Evolutionary conservation across 2,329 filamentous ascomycete genomes (phyloP).

Genomic region (Grosmannia penicillata): DNA sequence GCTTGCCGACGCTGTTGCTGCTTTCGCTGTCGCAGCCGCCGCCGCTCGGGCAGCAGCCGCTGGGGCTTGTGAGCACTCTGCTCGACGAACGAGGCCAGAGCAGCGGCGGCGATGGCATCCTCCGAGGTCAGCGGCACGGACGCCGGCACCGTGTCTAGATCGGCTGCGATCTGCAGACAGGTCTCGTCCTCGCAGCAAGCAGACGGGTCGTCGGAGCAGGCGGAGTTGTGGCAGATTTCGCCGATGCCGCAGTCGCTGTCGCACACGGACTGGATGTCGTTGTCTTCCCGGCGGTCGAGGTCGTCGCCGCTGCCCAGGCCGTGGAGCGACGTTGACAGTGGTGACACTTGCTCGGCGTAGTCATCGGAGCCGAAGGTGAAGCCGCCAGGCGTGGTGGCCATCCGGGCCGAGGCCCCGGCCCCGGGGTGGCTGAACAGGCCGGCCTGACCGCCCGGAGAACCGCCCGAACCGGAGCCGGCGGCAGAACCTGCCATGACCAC

Average conservation of each 20-base stretch:
- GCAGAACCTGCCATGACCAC: too few species aligned
- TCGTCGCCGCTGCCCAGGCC: not conserved
- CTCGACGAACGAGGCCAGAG: slow-evolving; percentile 8
- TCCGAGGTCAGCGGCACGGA: slow-evolving; percentile 3
- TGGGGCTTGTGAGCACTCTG: not conserved
- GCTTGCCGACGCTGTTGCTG: slow-evolving; percentile 1
- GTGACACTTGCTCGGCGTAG: slow-evolving; percentile 8
- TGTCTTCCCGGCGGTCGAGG: too few species aligned
- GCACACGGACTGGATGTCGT: slow-evolving; percentile 8
- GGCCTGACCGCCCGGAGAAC: too few species aligned
- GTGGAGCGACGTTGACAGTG: slow-evolving; percentile 6
- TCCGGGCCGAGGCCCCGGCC: not conserved
- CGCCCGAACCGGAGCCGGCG: too few species aligned
- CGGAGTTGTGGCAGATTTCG: slow-evolving; percentile 9
- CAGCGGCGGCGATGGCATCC: slow-evolving; percentile 10
- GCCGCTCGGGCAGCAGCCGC: slow-evolving; percentile 3
- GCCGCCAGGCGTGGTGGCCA: not conserved
- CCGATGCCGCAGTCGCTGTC: slow-evolving; percentile 11
- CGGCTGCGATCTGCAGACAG: slow-evolving; percentile 4
- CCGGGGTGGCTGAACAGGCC: not conserved
- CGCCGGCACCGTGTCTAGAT: not conserved
- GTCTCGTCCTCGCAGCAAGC: slow-evolving; percentile 11
- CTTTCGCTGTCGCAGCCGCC: slow-evolving; percentile 1
- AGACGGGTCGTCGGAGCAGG: slow-evolving; percentile 9
- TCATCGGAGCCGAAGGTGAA: slow-evolving; percentile 2